Evolutionary conservation across 768 basidiomycete species (phyloP), one percentile per base, ranked within the genome.

Genomic region (Mycena crocata): DNA sequence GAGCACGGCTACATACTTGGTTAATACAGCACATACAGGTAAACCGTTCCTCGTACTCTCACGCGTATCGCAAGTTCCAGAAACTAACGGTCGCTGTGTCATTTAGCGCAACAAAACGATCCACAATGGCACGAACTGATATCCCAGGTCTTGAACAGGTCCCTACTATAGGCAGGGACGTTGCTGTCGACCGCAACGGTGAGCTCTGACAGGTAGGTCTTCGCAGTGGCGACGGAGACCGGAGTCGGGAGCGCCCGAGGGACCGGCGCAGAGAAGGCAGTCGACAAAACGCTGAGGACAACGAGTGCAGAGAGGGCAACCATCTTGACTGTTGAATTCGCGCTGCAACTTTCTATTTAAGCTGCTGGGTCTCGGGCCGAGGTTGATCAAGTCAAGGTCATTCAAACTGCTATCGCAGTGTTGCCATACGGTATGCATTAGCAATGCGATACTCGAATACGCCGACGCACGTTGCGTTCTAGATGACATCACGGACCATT

Each of bases 21-120:
- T 28, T 28, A 31, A 37, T 28, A 23, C 13, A 13, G 3, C 26
- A 35, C 31, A 50, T 0, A 46, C 12, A 55, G 46, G 15, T 10
- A 42, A 45, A 23, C n/a, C n/a, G n/a, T n/a, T n/a, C n/a, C n/a
- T n/a, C n/a, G n/a, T n/a, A 86, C 85, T 86, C 72, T 87, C 85
- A 45, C 86, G 76, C 5, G 86, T 86, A 71, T 87, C 79, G 72
- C 87, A 88, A 2, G 70, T 78, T 30, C 87, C 86, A 2, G 82
- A 83, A 67, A 87, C 85, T 86, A 59, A 15, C 55, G 31, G 31
- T 17, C 12, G 48, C 19, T 58, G 5, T 49, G 56, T 15, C 65
- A 60, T n/a, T 13, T 8, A 62, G 15, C 46, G 14, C 48, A 51
- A 32, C 23, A 28, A 24, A 40, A 19, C 21, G 8, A 48, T 31